Evolutionary conservation across 352 stramenopile species (phyloP).

Genomic region (Phytopythium boreale): DNA sequence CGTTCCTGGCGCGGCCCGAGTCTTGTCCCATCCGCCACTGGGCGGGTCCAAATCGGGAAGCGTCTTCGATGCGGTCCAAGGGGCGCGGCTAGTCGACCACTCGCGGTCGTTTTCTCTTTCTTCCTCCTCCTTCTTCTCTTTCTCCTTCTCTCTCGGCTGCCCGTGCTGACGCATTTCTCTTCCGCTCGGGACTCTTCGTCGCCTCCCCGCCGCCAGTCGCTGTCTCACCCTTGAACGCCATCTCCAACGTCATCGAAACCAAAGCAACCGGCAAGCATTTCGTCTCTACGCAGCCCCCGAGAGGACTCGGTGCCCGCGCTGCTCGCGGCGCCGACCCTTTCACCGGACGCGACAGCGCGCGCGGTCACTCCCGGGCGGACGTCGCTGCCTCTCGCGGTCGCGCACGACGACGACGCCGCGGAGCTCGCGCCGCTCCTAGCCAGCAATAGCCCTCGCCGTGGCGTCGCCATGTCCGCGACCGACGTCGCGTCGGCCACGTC

Average conservation of each 20-base stretch:
- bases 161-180: background rate
- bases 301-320: slow-evolving; percentile 3
- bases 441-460: background rate
- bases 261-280: slow-evolving; percentile 1
- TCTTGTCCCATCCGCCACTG: no score
- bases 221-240: background rate
- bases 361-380: background rate
- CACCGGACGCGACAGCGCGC: background rate
- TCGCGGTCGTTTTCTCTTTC: background rate
- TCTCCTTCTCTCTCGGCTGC: no score
- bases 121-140: background rate
- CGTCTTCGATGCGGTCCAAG: background rate
- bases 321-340: background rate
- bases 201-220: background rate
- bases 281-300: slow-evolving; percentile 8
- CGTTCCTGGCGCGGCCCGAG: background rate
- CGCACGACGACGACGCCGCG: slow-evolving; percentile 15
- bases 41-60: background rate
- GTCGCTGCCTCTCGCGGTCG: slow-evolving; percentile 1
- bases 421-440: slow-evolving; percentile 18
- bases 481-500: background rate
- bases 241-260: background rate
- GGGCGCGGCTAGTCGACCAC: background rate
- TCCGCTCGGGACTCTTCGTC: background rate
- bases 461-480: background rate